Evolutionary conservation across 106 monocot species (phyloP), one percentile per base, ranked within the genome.

Genomic region (Platanthera zijinensis): DNA sequence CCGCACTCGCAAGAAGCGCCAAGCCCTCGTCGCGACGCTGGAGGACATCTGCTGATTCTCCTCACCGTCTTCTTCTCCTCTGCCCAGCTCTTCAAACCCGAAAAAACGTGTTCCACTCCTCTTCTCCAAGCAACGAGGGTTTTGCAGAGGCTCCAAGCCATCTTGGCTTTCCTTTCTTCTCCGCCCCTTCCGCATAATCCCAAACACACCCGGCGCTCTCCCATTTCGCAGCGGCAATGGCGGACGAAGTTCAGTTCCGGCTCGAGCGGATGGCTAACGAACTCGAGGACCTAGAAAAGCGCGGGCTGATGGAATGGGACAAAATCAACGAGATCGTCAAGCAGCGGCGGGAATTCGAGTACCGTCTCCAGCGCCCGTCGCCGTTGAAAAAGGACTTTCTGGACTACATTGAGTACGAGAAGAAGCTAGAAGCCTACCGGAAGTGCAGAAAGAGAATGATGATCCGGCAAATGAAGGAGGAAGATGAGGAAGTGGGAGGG

Each of bases 221-320:
- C 30, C 32, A 7, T 56, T 50, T 49, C 47, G 19, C 21, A 52
- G 14, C 53, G 48, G 77, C 52, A n/a, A 97, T 97, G 94, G 97
- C 89, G 78, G 94, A 97, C 81, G 84, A 83, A 4, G 94, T 94
- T 47, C 91, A 94, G 83, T 86, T 69, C 86, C 84, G 89, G 18
- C 62, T 97, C 28, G 94, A 97, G 91, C 83, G 94, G 45, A 94
- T 97, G 97, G 66, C 86, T 74, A 86, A 89, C 73, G 97, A 93
- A 87, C 84, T 97, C 69, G 94, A 93, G 73, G 97, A 97, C 83
- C 86, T 94, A 57, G 87, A 89, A 73, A 78, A 63, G 6, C 89
- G 97, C 9, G 89, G 89, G 11, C 86, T 97, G 71, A 88, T 97
- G 83, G 77, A 78, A 76, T 83, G 83, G 57, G 53, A 69, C 17